Evolutionary conservation across 306 rosid species (phyloP), one percentile per base, ranked within the genome.

Genomic region (Quercus engelmannii): DNA sequence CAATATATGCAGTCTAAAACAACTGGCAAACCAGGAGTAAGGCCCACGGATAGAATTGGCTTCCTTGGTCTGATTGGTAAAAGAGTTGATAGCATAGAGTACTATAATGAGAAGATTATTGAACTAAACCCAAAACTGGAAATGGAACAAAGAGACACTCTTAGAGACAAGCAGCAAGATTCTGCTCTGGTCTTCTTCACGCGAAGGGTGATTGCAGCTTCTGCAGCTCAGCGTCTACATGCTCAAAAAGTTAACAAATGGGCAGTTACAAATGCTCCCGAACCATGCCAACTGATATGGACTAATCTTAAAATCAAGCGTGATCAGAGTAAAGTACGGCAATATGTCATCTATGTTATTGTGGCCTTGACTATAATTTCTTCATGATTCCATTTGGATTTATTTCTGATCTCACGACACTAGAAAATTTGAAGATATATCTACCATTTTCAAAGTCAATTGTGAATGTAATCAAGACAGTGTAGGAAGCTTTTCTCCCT

Each of bases 401-500:
- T 18, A 25, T 93, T 78, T 87, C 97, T 74, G 99, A 96, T 2
- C 19, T 96, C 55, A 96, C 97, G 23, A 96, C 97, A 7, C 76
- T 96, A 58, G 58, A 83, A 1, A 89, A 93, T 73, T 81, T 96
- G 88, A 78, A 31, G 85, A 96, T 93, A 78, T n/a, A 79, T 78
- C 78, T 93, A 49, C 96, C 98, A 12, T 96, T 96, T 82, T 7
- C 90, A 83, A 91, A 89, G 86, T 80, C 92, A 31, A 7, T 91
- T 69, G 85, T 85, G 86, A 21, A 79, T 1, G 31, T 70, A 38
- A 9, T 96, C 74, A 91, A 56, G 87, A 87, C 89, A n/a, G 85
- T 91, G 79, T 85, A 93, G 83, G 98, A 89, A 88, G 98, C 99
- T 78, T 96, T 74, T 74, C 95, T 96, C 82, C 97, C 99, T 77